Evolutionary conservation across 768 basidiomycete species (phyloP), one percentile per base, ranked within the genome.

Genomic region (Trametopsis cervina): DNA sequence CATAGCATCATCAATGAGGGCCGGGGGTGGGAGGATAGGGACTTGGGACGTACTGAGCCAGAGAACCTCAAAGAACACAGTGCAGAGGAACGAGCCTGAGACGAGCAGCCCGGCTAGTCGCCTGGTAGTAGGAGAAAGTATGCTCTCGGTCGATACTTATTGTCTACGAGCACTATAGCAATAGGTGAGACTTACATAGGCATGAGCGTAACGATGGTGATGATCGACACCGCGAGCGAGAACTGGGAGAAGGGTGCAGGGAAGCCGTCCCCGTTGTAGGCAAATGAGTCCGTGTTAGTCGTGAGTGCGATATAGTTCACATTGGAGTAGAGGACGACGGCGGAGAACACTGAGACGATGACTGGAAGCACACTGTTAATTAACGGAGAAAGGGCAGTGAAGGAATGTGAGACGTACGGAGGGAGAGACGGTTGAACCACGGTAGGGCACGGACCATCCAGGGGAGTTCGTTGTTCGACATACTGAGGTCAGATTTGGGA

Each of bases 71-170:
- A 64, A 51, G 24, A 59, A 44, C 40, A 67, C 57, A 49, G 56
- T 51, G n/a, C 61, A 64, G 11, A 61, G 60, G 54, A 66, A 54
- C 1, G 62, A 56, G 18, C 63, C 60, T 9, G 48, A 58, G 41
- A 59, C 47, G n/a, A 62, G 6, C 22, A 55, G 42, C 46, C 63
- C 63, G 38, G 65, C 44, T n/a, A 58, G 47, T 22, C 60, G 22
- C 46, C 65, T 65, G n/a, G 42, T 11, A n/a, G 17, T 35, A 23
- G 12, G 22, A 18, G 38, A 36, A n/a, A n/a, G n/a, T n/a, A n/a
- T n/a, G n/a, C n/a, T n/a, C n/a, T n/a, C n/a, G n/a, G n/a, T n/a
- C n/a, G n/a, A n/a, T n/a, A n/a, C n/a, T n/a, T n/a, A n/a, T n/a
- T 18, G 9, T 26, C 29, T 42, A 36, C 39, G 7, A 36, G 10